Evolutionary conservation across 768 basidiomycete genomes (phyloP).

Genomic region (Termitomyces sp.): DNA sequence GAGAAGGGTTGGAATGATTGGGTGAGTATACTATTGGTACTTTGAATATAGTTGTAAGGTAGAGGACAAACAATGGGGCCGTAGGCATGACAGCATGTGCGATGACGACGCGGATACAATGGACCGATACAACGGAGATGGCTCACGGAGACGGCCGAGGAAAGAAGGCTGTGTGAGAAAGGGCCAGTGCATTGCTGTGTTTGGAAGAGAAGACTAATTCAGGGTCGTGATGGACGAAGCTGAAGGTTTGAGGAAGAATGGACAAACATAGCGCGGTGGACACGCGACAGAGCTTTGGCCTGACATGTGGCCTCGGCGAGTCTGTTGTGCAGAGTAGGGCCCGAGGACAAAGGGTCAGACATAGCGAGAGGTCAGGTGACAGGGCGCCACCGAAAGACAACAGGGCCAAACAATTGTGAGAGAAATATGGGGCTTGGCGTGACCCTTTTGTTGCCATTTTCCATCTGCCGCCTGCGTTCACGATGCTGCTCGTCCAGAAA

Average conservation of each 20-base stretch:
- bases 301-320: background rate
- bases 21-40: background rate
- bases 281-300: background rate
- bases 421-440: slow-evolving; percentile 10
- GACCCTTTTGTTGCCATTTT: slow-evolving; percentile 10
- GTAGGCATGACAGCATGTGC: background rate
- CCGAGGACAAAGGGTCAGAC: background rate
- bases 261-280: background rate
- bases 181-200: background rate
- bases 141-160: background rate
- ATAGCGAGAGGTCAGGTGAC: background rate
- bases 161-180: background rate
- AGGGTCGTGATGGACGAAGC: background rate
- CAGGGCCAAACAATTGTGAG: slow-evolving; percentile 19
- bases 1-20: background rate
- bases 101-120: background rate
- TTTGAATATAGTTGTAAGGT: background rate
- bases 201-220: background rate
- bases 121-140: background rate
- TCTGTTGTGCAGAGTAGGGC: background rate
- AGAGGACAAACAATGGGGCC: background rate
- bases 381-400: slow-evolving; percentile 20
- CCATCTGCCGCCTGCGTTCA: slow-evolving; percentile 14
- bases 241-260: background rate
- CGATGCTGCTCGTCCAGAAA: slow-evolving; percentile 49